These are phyloP conservation scores for Umbelopsis sp. DNA, from an alignment of 192 early-diverging fungal species.

Conservation along the genomic window DNA sequence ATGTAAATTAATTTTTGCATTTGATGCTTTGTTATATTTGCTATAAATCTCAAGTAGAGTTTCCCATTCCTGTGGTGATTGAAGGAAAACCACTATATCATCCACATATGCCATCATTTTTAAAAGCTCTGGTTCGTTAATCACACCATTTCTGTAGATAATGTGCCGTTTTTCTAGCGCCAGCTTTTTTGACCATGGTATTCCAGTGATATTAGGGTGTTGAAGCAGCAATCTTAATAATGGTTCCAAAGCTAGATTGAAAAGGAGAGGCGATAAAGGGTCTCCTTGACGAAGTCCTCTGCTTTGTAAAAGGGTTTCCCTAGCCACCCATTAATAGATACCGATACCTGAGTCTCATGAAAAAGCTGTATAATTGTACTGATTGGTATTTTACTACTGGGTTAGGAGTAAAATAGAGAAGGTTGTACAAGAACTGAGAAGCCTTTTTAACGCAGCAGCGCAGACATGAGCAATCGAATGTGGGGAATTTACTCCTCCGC, in stretches of 20 bases:
- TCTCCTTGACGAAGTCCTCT: slow-evolving; percentile 39
- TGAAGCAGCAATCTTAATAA: slow-evolving; percentile 6
- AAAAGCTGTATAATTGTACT: neutral
- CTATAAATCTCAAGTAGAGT: neutral
- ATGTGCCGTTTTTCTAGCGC: neutral
- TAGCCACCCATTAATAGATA: slow-evolving; percentile 29
- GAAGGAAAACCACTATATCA: slow-evolving; percentile 21
- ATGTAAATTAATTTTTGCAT: slow-evolving; percentile 26
- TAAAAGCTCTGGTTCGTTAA: neutral
- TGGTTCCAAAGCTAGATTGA: slow-evolving; percentile 36
- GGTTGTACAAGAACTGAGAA: too few relatives aligned
- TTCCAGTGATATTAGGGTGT: neutral
- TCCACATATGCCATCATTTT: slow-evolving; percentile 25
- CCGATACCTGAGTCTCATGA: slow-evolving; percentile 1
- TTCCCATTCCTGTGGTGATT: slow-evolving; percentile 6
- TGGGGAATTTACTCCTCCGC: too few relatives aligned
- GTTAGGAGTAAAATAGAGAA: too few relatives aligned
- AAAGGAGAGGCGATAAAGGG: slow-evolving; percentile 34
- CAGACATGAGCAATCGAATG: too few relatives aligned
- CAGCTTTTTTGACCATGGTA: neutral
- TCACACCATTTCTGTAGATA: neutral
- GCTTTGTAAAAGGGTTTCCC: slow-evolving; percentile 11
- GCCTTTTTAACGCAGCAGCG: too few relatives aligned
- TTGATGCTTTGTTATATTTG: slow-evolving; percentile 17
- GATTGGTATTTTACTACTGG: too few relatives aligned